Base-by-base conservation (phyloP, 73 alveolate species). In the Paramecium caudatum region DNA sequence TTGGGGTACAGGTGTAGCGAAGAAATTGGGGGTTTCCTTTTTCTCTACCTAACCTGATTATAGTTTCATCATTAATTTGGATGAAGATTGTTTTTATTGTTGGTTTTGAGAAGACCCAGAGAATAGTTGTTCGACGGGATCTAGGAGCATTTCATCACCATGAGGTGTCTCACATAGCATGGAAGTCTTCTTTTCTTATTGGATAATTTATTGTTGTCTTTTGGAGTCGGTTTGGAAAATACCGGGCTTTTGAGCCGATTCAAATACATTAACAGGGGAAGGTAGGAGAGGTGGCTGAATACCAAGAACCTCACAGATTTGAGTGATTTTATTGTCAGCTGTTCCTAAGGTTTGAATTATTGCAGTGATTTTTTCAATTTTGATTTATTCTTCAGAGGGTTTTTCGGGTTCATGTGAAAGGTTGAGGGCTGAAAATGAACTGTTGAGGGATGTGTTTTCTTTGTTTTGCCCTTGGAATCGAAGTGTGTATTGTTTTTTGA, bases 61-160 rank as follows among this genome's bases (percentile, higher is more conserved):
- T 4, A 55, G 23, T 55, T 55, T 55, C 80, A 55, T 55, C 1
- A 55, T 23, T 23, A 55, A 55, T 55, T 55, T 55, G 12, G 80
- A 55, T 23, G 80, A 55, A 5, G 80, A 55, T 23, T 55, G 80
- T 1, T 55, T 37, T 23, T 55, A 37, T 10, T 27, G 30, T 55
- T 27, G 23, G n/a, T 55, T 43, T 21, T 55, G 46, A 55, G 17
- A 23, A 27, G 80, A 21, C n/a, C n/a, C n/a, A n/a, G n/a, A n/a
- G n/a, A n/a, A n/a, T n/a, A n/a, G n/a, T 55, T 55, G 16, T 55
- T 55, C 0, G 1, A 4, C 23, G 37, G 80, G 80, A 23, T 55
- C 80, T 8, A 55, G 80, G 2, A 55, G 45, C 80, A 55, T 55
- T 55, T 65, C 83, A n/a, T n/a, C n/a, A n/a, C n/a, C n/a, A n/a